Conservation (phyloP, 495 filamentous ascomycete species). For the Aspergillus campestris region DNA sequence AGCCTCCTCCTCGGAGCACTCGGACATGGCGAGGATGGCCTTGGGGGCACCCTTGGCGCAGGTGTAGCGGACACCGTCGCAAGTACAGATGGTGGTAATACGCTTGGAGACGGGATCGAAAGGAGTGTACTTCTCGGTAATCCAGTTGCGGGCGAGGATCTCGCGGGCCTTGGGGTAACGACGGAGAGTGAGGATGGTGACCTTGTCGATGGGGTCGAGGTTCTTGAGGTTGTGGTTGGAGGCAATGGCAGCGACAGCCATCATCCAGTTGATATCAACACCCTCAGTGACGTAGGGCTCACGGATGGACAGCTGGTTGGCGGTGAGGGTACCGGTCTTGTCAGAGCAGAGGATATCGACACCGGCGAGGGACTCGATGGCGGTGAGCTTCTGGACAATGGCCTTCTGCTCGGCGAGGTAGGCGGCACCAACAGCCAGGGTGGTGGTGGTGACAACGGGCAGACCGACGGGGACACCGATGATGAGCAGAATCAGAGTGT, state of each 20-base stretch:
- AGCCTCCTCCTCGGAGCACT: constrained; percentile 56
- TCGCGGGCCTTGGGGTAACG: constrained; percentile 66
- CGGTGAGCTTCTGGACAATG: constrained; percentile 69
- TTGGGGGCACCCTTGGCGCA: constrained; percentile 70
- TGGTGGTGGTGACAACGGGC: constrained; percentile 66
- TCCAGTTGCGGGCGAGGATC: constrained; percentile 61
- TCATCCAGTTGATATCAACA: constrained; percentile 74
- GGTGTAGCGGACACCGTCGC: constrained; percentile 58
- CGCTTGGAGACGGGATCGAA: constrained; percentile 76
- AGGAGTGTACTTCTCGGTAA: constrained; percentile 66
- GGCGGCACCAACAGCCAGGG: constrained; percentile 65
- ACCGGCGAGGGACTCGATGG: constrained; percentile 69
- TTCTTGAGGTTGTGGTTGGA: constrained; percentile 73
- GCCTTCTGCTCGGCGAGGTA: constrained; percentile 68
- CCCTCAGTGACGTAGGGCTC: constrained; percentile 68
- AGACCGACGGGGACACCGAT: constrained; percentile 72
- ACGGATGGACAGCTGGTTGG: constrained; percentile 67
- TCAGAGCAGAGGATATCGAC: constrained; percentile 70
- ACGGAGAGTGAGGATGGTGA: constrained; percentile 64
- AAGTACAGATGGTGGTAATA: constrained; percentile 58
- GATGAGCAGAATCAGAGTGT: constrained; percentile 59
- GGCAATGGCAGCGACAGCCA: constrained; percentile 65
- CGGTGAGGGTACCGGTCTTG: constrained; percentile 73
- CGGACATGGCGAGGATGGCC: constrained; percentile 57
- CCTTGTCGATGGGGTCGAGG: constrained; percentile 70